Conservation (phyloP, 2,329 filamentous ascomycete genomes). For the Dactylellina sp. region DNA sequence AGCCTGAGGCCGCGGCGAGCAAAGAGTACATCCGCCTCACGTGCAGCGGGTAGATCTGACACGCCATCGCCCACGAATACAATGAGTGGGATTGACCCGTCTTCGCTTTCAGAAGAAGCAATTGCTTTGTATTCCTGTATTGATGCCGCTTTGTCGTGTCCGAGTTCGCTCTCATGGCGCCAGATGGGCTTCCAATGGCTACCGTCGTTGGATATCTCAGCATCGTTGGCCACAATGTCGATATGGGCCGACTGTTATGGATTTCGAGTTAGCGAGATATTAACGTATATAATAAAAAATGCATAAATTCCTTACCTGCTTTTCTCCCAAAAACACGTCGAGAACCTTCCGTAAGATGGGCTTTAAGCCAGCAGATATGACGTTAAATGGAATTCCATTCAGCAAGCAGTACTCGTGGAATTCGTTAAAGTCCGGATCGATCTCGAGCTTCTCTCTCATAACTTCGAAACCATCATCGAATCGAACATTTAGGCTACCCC, state of each 20-base stretch:
- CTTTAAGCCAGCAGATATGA: constrained; percentile 76
- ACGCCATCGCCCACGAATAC: constrained; percentile 78
- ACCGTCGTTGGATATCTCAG: constrained; percentile 71
- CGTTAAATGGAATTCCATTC: constrained; percentile 75
- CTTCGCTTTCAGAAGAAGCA: constrained; percentile 69
- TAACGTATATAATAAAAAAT: background rate
- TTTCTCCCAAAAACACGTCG: constrained; percentile 74
- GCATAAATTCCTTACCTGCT: constrained; percentile 62
- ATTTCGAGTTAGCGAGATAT: constrained; percentile 3
- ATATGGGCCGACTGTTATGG: constrained; percentile 68
- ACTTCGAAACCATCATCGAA: constrained; percentile 76
- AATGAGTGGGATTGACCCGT: constrained; percentile 74
- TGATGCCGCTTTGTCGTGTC: constrained; percentile 75
- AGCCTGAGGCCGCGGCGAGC: constrained; percentile 73
- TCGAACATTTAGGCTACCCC: constrained; percentile 74
- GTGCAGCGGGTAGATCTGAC: constrained; percentile 74
- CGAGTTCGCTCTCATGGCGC: constrained; percentile 74
- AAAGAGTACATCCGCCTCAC: constrained; percentile 76
- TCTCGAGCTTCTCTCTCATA: constrained; percentile 72
- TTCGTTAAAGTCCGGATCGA: constrained; percentile 73
- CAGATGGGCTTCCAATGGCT: constrained; percentile 75
- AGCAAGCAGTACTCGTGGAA: constrained; percentile 75
- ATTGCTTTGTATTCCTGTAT: constrained; percentile 72
- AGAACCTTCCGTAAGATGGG: constrained; percentile 73
- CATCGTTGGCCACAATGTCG: constrained; percentile 77